These are phyloP conservation scores for Globisporangium emineosum DNA, from an alignment of 352 stramenopile species.

Conservation along the genomic window DNA sequence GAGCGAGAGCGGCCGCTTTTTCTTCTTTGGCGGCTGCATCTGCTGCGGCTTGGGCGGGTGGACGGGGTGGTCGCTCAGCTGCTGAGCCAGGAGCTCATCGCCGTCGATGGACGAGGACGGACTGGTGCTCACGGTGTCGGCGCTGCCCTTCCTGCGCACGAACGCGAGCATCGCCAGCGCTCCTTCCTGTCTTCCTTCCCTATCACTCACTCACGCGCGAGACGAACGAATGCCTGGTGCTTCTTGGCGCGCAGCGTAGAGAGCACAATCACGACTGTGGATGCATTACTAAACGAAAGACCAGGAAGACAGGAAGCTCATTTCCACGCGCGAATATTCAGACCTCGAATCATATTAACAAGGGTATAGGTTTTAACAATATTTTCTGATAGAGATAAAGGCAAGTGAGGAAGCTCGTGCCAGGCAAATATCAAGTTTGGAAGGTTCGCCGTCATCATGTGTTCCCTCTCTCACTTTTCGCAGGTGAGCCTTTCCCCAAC, in stretches of 20 bases:
- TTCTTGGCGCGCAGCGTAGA: slow-evolving; percentile 7
- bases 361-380: neutral
- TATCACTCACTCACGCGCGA: neutral
- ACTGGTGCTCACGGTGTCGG: slow-evolving; percentile 21
- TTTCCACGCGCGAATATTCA: slow-evolving; percentile 9
- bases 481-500: slow-evolving; percentile 1
- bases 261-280: slow-evolving; percentile 12
- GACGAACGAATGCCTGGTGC: neutral
- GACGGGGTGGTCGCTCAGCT: slow-evolving; percentile 2
- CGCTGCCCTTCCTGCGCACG: slow-evolving; percentile 19
- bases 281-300: slow-evolving; percentile 6
- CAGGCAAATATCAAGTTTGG: neutral
- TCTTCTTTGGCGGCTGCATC: slow-evolving; percentile 5
- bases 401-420: neutral
- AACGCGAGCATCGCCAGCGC: slow-evolving; percentile 16
- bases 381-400: neutral
- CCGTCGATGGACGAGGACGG: slow-evolving; percentile 16
- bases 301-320: slow-evolving; percentile 3
- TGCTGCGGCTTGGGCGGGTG: neutral
- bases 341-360: neutral
- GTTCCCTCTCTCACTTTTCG: slow-evolving; percentile 15
- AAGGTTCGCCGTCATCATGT: slow-evolving; percentile 5
- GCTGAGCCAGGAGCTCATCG: slow-evolving; percentile 11
- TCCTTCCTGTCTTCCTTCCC: neutral
- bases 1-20: slow-evolving; percentile 17